Evolutionary conservation across 805 yeast species (phyloP).

Genomic region (Hemisphaericaspora nanyangensis): DNA sequence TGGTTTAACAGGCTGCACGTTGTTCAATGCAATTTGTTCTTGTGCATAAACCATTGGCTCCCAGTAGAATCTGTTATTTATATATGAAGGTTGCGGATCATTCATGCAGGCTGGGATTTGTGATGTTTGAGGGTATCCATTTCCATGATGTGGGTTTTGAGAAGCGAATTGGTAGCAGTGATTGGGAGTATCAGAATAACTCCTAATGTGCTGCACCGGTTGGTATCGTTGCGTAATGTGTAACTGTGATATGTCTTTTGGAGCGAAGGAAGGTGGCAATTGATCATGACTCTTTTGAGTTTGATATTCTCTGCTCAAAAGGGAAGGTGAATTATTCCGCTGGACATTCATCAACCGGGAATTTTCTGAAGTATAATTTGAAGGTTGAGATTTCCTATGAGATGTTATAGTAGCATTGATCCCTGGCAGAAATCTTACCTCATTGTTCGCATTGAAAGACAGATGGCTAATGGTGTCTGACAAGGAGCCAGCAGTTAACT

Average conservation of each 20-base stretch:
- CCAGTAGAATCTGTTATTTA: background rate
- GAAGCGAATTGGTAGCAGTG: background rate
- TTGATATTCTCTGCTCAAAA: background rate
- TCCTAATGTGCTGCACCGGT: too few species aligned
- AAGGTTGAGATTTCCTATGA: slow-evolving; percentile 4
- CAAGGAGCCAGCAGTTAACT: slow-evolving; percentile 14
- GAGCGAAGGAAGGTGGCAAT: background rate
- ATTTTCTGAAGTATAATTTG: background rate
- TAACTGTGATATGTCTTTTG: background rate
- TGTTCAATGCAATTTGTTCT: background rate
- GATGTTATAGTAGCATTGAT: background rate
- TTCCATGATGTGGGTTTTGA: slow-evolving; percentile 6
- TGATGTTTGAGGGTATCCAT: slow-evolving; percentile 6
- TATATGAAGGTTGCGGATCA: background rate
- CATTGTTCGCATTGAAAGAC: background rate
- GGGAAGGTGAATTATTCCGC: background rate
- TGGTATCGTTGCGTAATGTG: background rate
- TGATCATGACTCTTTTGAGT: background rate
- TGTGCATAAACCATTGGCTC: slow-evolving; percentile 5
- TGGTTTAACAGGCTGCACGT: slow-evolving; percentile 1
- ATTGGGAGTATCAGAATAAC: too few species aligned
- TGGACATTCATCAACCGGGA: background rate
- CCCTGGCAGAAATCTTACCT: background rate
- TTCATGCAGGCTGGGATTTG: slow-evolving; percentile 9
- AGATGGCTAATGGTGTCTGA: background rate